Evolutionary conservation across 2,329 filamentous ascomycete species (phyloP), one percentile per base, ranked within the genome.

Genomic region (Pleomassaria siparia): DNA sequence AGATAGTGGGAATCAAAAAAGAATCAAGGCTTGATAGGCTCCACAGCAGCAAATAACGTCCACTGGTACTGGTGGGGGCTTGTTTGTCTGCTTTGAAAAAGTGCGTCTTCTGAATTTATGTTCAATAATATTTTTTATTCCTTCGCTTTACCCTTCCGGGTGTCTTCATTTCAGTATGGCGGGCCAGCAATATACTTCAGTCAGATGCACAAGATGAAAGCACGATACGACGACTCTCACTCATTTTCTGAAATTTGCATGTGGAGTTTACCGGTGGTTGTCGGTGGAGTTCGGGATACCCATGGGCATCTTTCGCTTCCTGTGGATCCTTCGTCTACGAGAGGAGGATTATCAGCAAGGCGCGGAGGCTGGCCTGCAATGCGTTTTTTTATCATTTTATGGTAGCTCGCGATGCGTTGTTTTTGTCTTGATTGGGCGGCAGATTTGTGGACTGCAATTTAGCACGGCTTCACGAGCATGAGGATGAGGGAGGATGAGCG

Each of bases 1-100:
- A 8, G 68, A 72, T 40, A 60, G 61, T 22, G 63, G 65, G 25
- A 63, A 55, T 32, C 62, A 65, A 44, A 74, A 74, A 56, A 55
- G 67, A 40, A 54, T 66, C 43, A 74, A 72, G 49, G 62, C 63
- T 13, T 72, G 43, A 47, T 15, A 10, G 22, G 22, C 24, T 47
- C n/a, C n/a, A 24, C 11, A 15, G 40, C 29, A 24, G 37, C 29
- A 10, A 40, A 28, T 8, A 2, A 13, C 18, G 13, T 16, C 9
- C 8, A n/a, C 26, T 10, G 15, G 21, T 9, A 24, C 15, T 43
- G 18, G 15, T 7, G 15, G 15, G 12, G 12, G 10, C 18, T 20
- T 21, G 40, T 33, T 28, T 37, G 16, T 20, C 26, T 30, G n/a
- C n/a, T n/a, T n/a, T n/a, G n/a, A n/a, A 40, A 49, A 49, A 52